phyloP scores from a whole-genome alignment of 2,329 filamentous ascomycete species.

The Mycogone perniciosa region DNA sequence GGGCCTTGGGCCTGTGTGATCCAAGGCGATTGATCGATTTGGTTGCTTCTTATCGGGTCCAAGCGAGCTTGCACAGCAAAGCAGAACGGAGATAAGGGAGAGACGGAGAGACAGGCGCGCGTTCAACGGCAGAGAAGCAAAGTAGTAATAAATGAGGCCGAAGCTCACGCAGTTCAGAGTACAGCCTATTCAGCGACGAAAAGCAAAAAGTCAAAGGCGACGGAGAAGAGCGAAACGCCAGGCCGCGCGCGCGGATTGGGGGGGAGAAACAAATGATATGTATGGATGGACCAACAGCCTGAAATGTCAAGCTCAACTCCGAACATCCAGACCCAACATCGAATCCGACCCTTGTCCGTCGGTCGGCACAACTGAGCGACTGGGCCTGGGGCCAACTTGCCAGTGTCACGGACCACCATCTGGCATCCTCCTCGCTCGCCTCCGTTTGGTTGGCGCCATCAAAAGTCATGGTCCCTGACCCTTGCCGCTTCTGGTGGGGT shows the following conservation, averaged over 20 bases:
- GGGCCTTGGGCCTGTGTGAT: too few relatives aligned
- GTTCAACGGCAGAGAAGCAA: not conserved
- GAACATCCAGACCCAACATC: not conserved
- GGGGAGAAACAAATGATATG: conserved; percentile 4
- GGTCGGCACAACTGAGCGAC: too few relatives aligned
- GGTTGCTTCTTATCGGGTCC: not conserved
- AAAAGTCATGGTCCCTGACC: not conserved
- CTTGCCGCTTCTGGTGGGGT: conserved; percentile 9
- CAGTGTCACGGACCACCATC: not conserved
- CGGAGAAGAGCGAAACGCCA: conserved; percentile 1
- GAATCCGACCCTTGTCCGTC: not conserved
- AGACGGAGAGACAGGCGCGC: too few relatives aligned
- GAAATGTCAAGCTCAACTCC: conserved; percentile 2
- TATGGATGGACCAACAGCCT: not conserved
- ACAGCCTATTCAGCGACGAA: conserved; percentile 8
- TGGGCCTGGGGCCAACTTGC: not conserved
- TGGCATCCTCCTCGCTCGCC: not conserved
- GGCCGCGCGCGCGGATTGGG: not conserved
- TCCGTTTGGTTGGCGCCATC: not conserved
- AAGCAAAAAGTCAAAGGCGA: conserved; percentile 3
- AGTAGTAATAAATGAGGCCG: conserved; percentile 3
- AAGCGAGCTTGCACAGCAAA: not conserved
- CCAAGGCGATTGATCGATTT: not conserved
- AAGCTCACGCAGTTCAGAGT: conserved; percentile 7
- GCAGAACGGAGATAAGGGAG: too few relatives aligned